Evolutionary conservation across 2,329 filamentous ascomycete genomes (phyloP), one percentile per base, ranked within the genome.

Genomic region (Fusarium keratoplasticum): DNA sequence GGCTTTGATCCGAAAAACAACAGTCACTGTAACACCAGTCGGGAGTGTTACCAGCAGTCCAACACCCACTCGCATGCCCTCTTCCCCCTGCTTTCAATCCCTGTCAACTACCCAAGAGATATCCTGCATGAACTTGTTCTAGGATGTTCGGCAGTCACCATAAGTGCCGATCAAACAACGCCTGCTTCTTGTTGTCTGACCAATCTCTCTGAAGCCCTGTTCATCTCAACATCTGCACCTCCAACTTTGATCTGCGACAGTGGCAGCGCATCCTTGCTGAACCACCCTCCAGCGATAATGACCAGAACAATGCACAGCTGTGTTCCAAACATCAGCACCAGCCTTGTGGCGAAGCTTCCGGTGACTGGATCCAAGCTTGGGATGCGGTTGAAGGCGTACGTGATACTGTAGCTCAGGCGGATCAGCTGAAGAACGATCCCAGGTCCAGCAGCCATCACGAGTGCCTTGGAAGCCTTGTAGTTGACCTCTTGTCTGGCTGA

Each of bases 351-450:
- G 33, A 67, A 67, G 22, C 47, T 67, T 7, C 64, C 64, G 5
- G 59, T 58, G n/a, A 36, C 38, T 6, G 64, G 64, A 18, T 42
- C 52, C 18, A 67, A 25, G n/a, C 59, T 67, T 10, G 47, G 33
- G 22, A 67, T 58, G 13, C 40, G 47, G n/a, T 61, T 58, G 38
- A 67, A 57, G 31, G 64, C 64, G 13, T 67, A 67, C 2, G 50
- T 63, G 6, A 67, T 14, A 47, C 61, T 61, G 47, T 67, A 67
- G 31, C 33, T 63, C 14, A 63, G 36, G 1, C 64, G 58, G 35
- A 67, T 63, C 8, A 54, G 7, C 47, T 67, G 64, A 3, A 67
- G 22, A 2, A 58, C 47, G 3, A 33, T 44, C n/a, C 59, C 33
- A 14, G 64, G 59, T 6, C 25, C 29, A 6, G 59, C 59, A 20